These are phyloP conservation scores for Clonostachys sp. DNA, from an alignment of 2,329 filamentous ascomycete genomes.

Conservation along the genomic window DNA sequence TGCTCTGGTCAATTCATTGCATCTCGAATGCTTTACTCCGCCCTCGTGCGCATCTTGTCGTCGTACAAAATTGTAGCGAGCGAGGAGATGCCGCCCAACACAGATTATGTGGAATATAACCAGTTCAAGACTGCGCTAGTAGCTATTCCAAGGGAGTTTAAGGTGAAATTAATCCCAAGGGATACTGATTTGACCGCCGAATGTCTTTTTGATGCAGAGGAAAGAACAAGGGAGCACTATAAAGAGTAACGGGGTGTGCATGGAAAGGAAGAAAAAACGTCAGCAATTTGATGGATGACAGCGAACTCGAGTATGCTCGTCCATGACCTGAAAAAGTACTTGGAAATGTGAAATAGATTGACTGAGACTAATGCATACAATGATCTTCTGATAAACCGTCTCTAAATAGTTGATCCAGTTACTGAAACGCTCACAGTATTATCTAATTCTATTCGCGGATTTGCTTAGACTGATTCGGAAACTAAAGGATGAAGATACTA, in stretches of 20 bases:
- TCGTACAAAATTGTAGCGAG: conserved; percentile 44
- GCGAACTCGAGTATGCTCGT: no score
- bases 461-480: no score
- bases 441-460: no score
- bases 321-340: no score
- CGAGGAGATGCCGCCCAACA: conserved; percentile 47
- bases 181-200: conserved; percentile 28
- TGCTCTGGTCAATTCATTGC: conserved; percentile 48
- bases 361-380: no score
- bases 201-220: conserved; percentile 34
- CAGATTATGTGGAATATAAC: conserved; percentile 59
- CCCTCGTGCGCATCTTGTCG: conserved; percentile 41
- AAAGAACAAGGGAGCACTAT: conserved; percentile 42
- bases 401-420: no score
- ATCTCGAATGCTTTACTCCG: conserved; percentile 40
- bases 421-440: no score
- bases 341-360: no score
- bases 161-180: conserved; percentile 48
- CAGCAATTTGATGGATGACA: no score
- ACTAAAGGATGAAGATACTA: no score
- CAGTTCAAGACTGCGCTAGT: conserved; percentile 54
- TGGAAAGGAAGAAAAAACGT: no score
- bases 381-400: no score
- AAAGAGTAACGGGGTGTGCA: conserved; percentile 20
- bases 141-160: conserved; percentile 55